phyloP scores from a whole-genome alignment of 768 basidiomycete species.

The Suillus plorans region DNA sequence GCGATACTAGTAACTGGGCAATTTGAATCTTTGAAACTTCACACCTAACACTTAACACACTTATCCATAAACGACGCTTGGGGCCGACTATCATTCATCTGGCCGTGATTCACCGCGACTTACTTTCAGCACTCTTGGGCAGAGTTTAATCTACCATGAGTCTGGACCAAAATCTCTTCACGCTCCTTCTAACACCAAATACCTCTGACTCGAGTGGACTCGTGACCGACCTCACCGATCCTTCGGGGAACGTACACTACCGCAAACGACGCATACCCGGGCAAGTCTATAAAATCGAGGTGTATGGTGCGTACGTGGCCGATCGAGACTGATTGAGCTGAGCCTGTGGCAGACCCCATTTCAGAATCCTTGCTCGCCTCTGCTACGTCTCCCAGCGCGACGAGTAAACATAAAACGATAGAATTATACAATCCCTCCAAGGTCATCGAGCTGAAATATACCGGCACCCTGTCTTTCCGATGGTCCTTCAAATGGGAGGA shows the following conservation, averaged over 20 bases:
- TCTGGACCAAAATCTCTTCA: conserved; percentile 84
- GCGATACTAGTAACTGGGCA: not conserved
- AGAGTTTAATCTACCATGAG: conserved; percentile 51
- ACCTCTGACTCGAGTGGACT: conserved; percentile 48
- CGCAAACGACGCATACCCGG: conserved; percentile 62
- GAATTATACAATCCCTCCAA: conserved; percentile 75
- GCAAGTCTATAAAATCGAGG: conserved; percentile 58
- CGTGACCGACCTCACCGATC: conserved; percentile 70
- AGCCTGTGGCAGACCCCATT: conserved; percentile 55
- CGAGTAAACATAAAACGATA: conserved; percentile 71
- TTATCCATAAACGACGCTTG: not conserved
- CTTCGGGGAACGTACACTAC: conserved; percentile 64
- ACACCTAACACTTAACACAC: not conserved
- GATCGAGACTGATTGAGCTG: not conserved
- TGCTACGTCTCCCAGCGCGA: conserved; percentile 59
- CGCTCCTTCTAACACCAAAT: conserved; percentile 63
- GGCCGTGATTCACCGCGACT: not conserved
- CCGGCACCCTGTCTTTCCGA: conserved; percentile 69
- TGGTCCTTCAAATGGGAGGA: conserved; percentile 86
- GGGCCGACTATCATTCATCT: not conserved
- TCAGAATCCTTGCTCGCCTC: conserved; percentile 72
- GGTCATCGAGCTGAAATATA: conserved; percentile 69
- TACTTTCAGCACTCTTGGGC: not conserved
- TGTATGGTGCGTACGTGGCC: conserved; percentile 53
- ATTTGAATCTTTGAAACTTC: not conserved